phyloP scores from a whole-genome alignment of 2,329 filamentous ascomycete species.

The Penicillium sp. region DNA sequence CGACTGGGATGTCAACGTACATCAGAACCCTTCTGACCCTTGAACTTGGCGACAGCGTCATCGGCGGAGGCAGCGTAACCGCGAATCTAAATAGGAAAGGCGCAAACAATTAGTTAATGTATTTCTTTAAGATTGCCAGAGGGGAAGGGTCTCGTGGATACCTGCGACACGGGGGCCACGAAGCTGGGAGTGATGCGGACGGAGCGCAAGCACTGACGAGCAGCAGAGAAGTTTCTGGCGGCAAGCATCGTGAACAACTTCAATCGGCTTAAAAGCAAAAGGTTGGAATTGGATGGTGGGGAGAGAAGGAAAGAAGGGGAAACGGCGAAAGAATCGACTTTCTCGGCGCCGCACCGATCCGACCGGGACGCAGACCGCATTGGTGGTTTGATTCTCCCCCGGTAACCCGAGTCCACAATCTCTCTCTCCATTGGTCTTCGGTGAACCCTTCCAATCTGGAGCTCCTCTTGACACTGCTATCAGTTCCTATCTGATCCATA shows the following conservation, averaged over 20 bases:
- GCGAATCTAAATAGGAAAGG: slow-evolving; percentile 54
- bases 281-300: slow-evolving; percentile 12
- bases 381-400: slow-evolving; percentile 24
- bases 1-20: slow-evolving; percentile 56
- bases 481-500: background rate
- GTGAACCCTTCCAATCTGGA: background rate
- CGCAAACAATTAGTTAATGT: slow-evolving; percentile 20
- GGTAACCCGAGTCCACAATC: slow-evolving; percentile 23
- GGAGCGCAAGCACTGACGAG: slow-evolving; percentile 76
- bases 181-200: slow-evolving; percentile 52
- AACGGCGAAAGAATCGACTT: slow-evolving; percentile 26
- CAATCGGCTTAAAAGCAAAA: slow-evolving; percentile 12
- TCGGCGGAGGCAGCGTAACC: slow-evolving; percentile 56
- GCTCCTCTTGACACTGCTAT: background rate
- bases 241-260: slow-evolving; percentile 70
- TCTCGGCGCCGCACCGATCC: slow-evolving; percentile 27
- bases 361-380: slow-evolving; percentile 24
- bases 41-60: slow-evolving; percentile 86
- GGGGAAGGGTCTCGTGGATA: slow-evolving; percentile 38
- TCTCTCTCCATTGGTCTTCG: slow-evolving; percentile 3
- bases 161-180: slow-evolving; percentile 57
- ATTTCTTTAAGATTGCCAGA: slow-evolving; percentile 4
- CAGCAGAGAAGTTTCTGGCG: slow-evolving; percentile 73
- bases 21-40: slow-evolving; percentile 83
- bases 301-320: slow-evolving; percentile 14